phyloP scores from a whole-genome alignment of 148 eudicot species.

The Silene conica region DNA sequence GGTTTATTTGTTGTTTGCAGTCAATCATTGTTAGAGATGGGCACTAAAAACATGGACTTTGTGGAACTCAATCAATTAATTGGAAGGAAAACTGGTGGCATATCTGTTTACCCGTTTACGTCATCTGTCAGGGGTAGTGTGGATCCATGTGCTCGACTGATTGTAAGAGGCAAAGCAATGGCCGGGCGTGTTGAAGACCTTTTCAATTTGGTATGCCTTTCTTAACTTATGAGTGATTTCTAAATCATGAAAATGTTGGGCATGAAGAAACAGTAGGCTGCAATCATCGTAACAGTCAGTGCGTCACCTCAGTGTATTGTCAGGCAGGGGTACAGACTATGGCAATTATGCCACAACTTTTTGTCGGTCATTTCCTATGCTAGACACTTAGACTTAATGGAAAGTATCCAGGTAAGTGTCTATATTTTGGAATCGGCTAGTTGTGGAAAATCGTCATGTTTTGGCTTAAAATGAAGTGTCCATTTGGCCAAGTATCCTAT shows the following conservation, averaged over 20 bases:
- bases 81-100: slow-evolving; percentile 99
- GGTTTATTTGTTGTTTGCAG: slow-evolving; percentile 29
- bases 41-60: slow-evolving; percentile 91
- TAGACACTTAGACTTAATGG: too few species aligned
- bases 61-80: slow-evolving; percentile 92
- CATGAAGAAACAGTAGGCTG: too few species aligned
- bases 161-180: slow-evolving; percentile 98
- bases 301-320: too few species aligned
- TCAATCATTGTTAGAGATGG: slow-evolving; percentile 98
- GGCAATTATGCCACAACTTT: too few species aligned
- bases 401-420: too few species aligned
- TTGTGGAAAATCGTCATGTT: too few species aligned
- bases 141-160: slow-evolving; percentile 66
- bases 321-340: too few species aligned
- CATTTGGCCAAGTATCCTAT: too few species aligned
- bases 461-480: too few species aligned
- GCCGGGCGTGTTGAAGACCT: slow-evolving; percentile 85
- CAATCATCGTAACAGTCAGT: too few species aligned
- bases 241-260: not conserved
- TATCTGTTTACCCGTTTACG: slow-evolving; percentile 87
- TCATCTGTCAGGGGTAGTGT: slow-evolving; percentile 68
- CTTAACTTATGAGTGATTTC: not conserved
- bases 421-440: too few species aligned
- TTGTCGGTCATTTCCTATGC: too few species aligned
- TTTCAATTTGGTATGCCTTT: slow-evolving; percentile 62